phyloP scores from a whole-genome alignment of 805 yeast species.

The Candida jianshihensis region DNA sequence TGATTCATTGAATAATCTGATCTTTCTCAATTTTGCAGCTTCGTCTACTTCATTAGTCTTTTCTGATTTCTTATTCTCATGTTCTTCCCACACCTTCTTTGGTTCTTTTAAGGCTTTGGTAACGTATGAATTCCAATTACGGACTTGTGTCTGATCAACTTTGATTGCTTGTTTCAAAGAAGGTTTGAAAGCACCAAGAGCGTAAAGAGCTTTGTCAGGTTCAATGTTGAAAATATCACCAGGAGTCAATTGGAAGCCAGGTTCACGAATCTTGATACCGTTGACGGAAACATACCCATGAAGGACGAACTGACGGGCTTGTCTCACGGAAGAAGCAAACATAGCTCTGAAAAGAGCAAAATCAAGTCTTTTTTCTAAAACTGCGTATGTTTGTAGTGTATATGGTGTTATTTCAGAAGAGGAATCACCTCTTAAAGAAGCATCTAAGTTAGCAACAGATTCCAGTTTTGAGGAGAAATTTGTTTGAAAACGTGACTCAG shows the following conservation, averaged over 20 bases:
- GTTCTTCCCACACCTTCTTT: slow-evolving; percentile 28
- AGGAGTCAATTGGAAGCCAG: slow-evolving; percentile 67
- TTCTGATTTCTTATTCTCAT: slow-evolving; percentile 6
- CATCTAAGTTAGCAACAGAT: slow-evolving; percentile 85
- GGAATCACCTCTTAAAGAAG: slow-evolving; percentile 57
- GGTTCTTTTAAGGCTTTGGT: slow-evolving; percentile 44
- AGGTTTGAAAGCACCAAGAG: slow-evolving; percentile 84
- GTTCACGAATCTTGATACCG: slow-evolving; percentile 71
- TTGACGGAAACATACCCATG: slow-evolving; percentile 82
- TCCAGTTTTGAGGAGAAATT: slow-evolving; percentile 62
- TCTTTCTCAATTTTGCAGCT: slow-evolving; percentile 2
- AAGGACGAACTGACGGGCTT: slow-evolving; percentile 82
- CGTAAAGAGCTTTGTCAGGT: slow-evolving; percentile 79
- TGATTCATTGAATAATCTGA: slow-evolving; percentile 11
- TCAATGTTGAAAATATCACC: slow-evolving; percentile 85
- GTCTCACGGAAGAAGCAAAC: slow-evolving; percentile 91
- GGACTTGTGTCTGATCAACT: slow-evolving; percentile 65
- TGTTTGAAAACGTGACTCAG: slow-evolving; percentile 75
- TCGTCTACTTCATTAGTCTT: neutral
- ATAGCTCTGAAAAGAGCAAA: slow-evolving; percentile 84
- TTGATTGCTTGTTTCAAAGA: slow-evolving; percentile 57
- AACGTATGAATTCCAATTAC: slow-evolving; percentile 71
- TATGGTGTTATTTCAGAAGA: slow-evolving; percentile 61
- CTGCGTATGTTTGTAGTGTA: slow-evolving; percentile 82
- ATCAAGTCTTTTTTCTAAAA: slow-evolving; percentile 82